Base-by-base conservation (phyloP, 192 early-diverging fungal genomes). In the Coemansia aciculifera region DNA sequence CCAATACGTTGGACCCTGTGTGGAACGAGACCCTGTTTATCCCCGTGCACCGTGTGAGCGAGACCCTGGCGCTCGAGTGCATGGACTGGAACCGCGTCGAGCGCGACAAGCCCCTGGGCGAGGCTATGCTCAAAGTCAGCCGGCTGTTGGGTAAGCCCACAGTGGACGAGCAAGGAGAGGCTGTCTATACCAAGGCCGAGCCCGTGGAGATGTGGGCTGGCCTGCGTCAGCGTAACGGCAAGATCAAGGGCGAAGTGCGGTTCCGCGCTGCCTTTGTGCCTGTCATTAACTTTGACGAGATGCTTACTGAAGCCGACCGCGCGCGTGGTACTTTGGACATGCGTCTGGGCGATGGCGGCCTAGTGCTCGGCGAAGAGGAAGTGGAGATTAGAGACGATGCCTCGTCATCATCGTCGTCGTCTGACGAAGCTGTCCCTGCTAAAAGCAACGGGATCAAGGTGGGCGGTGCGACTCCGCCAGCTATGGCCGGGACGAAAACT, bases 21-120 rank as follows among this genome's bases (percentile, higher is more conserved):
- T 99, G 96, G 95, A 90, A 96, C 77, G 94, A 96, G 83, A 88
- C 88, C 27, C 87, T 92, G 37, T 95, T 94, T 68, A 85, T 93
- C 13, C 90, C 93, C n/a, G 85, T 91, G 59, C 93, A 91, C 68
- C 88, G 91, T 7, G 74, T 89, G 23, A 84, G 84, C 63, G 92
- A 99, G 66, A 68, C 82, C 23, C 69, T 99, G 39, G 79, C 84
- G 11, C 81, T 97, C 23, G 91, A 94, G 59, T 83, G 91, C 38
- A 92, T 89, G 80, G 97, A 99, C 71, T 97, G 79, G 82, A 96
- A 98, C 75, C 89, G 93, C 52, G 74, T 94, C 3, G 83, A 87
- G 56, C 93, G 92, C 73, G 92, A 99, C 69, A 92, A 91, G 70
- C 83, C 86, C n/a, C 79, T 99, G 43, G 95, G 97, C 57, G 85